Evolutionary conservation across 169 alveolate genomes (phyloP).

Genomic region (Cryptosporidium canis): DNA sequence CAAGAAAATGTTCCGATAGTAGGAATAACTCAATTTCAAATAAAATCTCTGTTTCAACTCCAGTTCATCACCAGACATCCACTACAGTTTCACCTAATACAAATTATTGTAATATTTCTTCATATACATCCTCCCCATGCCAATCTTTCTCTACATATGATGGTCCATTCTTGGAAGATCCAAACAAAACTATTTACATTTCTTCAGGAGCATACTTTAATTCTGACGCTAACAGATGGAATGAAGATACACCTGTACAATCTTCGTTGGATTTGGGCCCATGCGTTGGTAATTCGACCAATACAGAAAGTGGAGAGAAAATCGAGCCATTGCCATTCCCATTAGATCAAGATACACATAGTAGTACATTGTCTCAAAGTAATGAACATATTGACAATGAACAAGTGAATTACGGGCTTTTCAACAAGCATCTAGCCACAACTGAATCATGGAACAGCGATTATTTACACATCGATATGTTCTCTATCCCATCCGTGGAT

Average conservation of each 20-base stretch:
- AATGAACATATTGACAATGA: constrained; percentile 32
- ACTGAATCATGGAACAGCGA: constrained; percentile 59
- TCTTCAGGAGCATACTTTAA: constrained; percentile 27
- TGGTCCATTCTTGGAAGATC: constrained; percentile 70
- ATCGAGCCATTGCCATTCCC: constrained; percentile 8
- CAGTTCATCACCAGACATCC: constrained; percentile 65
- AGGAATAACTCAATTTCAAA: neutral
- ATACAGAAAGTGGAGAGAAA: constrained; percentile 11
- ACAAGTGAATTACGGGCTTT: constrained; percentile 11
- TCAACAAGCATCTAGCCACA: neutral
- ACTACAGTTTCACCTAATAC: constrained; percentile 72
- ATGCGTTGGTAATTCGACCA: constrained; percentile 3
- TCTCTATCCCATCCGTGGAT: constrained; percentile 28
- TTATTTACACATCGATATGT: constrained; percentile 40
- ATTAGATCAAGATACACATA: constrained; percentile 13
- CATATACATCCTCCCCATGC: constrained; percentile 65
- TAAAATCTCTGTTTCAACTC: constrained; percentile 49
- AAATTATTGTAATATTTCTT: constrained; percentile 65
- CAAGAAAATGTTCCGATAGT: constrained; percentile 23
- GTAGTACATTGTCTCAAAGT: constrained; percentile 26
- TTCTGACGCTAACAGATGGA: constrained; percentile 48
- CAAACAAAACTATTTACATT: constrained; percentile 51
- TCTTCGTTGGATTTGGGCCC: neutral
- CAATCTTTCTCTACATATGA: constrained; percentile 62
- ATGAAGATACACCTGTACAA: constrained; percentile 36